A percentile compares a stretch with the other conserved stretches of the same genome.
These are phyloP conservation scores for Microcera coccophila DNA, from an alignment of 2,329 filamentous ascomycete species.

Conservation along the genomic window DNA sequence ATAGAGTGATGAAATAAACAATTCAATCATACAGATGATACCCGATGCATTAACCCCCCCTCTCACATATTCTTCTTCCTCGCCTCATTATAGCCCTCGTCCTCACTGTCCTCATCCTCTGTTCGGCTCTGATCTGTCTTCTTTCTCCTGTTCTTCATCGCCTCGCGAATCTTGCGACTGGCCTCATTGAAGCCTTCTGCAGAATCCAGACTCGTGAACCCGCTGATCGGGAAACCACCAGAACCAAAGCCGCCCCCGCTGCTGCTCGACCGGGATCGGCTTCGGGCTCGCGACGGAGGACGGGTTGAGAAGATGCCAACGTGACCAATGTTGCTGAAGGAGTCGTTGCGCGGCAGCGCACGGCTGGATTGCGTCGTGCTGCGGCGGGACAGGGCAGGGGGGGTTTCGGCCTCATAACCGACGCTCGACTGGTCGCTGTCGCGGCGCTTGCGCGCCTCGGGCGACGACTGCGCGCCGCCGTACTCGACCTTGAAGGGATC, in stretches of 20 bases:
- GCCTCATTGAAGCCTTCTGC: slow-evolving; percentile 77
- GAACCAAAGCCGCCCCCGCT: slow-evolving; percentile 60
- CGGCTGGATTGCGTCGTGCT: slow-evolving; percentile 53
- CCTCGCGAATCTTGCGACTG: slow-evolving; percentile 75
- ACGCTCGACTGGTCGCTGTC: slow-evolving; percentile 49
- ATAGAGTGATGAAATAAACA: no score
- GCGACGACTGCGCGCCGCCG: slow-evolving; percentile 21
- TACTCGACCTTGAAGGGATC: slow-evolving; percentile 45
- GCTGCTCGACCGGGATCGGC: slow-evolving; percentile 67
- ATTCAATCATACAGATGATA: slow-evolving; percentile 14
- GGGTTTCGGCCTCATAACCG: slow-evolving; percentile 36
- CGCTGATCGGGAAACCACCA: slow-evolving; percentile 61
- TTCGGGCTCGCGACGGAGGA: slow-evolving; percentile 74
- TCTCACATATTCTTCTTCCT: slow-evolving; percentile 39
- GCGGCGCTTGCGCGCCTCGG: slow-evolving; percentile 32
- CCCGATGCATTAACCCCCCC: background rate
- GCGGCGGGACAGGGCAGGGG: slow-evolving; percentile 40
- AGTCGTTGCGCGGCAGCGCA: slow-evolving; percentile 77
- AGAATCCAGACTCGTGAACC: slow-evolving; percentile 64
- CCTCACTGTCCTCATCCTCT: slow-evolving; percentile 33
- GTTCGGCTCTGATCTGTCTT: slow-evolving; percentile 45
- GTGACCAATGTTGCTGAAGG: slow-evolving; percentile 82
- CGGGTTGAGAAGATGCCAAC: slow-evolving; percentile 88
- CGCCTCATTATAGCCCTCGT: slow-evolving; percentile 43
- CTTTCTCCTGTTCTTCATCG: slow-evolving; percentile 65